Base-by-base conservation (phyloP, 2,329 filamentous ascomycete species). In the Clarireedia monteithiana region DNA sequence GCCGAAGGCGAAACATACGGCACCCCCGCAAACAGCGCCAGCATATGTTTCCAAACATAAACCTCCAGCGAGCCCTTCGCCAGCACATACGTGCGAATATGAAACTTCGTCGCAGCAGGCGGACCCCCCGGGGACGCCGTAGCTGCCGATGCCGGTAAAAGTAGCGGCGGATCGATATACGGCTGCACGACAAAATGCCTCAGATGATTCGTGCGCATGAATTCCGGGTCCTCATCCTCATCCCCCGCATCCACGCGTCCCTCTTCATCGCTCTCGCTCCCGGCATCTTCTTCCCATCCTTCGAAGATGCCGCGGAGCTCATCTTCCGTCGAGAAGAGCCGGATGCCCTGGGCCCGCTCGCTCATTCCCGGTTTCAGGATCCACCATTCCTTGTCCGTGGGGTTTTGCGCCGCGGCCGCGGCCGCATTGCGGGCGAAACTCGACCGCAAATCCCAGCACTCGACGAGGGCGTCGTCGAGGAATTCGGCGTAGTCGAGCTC, bases 331-430 rank as follows among this genome's bases (percentile, higher is more conserved):
- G 83, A 88, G 71, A 99, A 99, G 0, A 99, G 75, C 40, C 89
- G 76, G 57, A 99, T 96, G 1, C 94, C 94, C 69, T 96, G 91
- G 0, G 92, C 94, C 24, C 92, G 82, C 69, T 99, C 94, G 70
- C 90, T 96, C 94, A 99, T 97, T 7, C 92, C 88, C 0, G 94
- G 92, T 73, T 99, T 99, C 58, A 99, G 72, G 62, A 99, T 97
- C 94, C 94, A 99, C 92, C 92, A 99, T 69, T 95, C 84, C 38
- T 7, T 59, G 53, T 24, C 66, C 70, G 15, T 70, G 20, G 20
- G 20, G 20, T 20, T 20, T 20, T 30, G 72, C 48, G 80, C 81
- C 63, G 95, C 96, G 6, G 30, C 38, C 30, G 65, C 69, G 14
- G 70, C 72, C 50, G 80, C 81, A 64, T 96, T 96, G 47, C 77